Evolutionary conservation across 306 rosid species (phyloP).

Genomic region (Cucumis melo): DNA sequence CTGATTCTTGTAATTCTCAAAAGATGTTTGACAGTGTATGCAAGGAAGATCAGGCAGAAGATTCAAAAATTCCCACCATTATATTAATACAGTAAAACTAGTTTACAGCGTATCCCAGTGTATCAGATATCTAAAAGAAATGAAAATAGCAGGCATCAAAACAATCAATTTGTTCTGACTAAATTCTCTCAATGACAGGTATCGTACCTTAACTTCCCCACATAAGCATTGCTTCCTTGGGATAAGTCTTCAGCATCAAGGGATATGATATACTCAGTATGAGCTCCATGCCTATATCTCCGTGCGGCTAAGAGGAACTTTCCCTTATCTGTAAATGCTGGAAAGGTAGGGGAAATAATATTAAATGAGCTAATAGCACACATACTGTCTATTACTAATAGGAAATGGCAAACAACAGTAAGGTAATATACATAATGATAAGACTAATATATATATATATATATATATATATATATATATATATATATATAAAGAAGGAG

Average conservation of each 20-base stretch:
- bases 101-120: background rate
- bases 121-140: background rate
- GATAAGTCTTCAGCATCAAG: slow-evolving; percentile 80
- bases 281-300: slow-evolving; percentile 83
- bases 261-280: slow-evolving; percentile 78
- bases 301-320: slow-evolving; percentile 91
- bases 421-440: background rate
- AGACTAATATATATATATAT: background rate
- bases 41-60: background rate
- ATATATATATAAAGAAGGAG: background rate
- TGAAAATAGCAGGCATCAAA: background rate
- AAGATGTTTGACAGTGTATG: background rate
- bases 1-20: background rate
- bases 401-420: background rate
- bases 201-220: slow-evolving; percentile 82
- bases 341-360: background rate
- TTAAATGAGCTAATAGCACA: background rate
- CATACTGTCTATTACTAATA: background rate
- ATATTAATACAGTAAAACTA: background rate
- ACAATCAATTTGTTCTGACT: background rate
- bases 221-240: slow-evolving; percentile 95
- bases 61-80: background rate
- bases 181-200: slow-evolving; percentile 1
- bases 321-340: slow-evolving; percentile 91
- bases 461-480: no score